These are phyloP conservation scores for Pestalotiopsis sp. DNA, from an alignment of 2,329 filamentous ascomycete species.

Conservation along the genomic window DNA sequence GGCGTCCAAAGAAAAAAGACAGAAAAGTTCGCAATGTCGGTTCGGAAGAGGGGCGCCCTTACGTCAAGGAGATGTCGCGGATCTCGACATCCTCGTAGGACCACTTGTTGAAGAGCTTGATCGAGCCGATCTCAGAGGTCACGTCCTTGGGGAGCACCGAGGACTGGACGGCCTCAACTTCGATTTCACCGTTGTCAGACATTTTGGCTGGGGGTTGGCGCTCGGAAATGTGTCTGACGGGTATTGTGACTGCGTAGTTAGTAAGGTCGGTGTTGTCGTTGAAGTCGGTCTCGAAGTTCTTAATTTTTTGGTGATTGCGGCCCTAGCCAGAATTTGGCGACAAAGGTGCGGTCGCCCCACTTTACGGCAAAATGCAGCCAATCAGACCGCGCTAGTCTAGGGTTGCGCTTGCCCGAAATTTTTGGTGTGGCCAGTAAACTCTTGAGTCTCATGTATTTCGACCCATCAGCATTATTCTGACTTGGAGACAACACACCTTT, in stretches of 20 bases:
- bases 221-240: slow-evolving; percentile 9
- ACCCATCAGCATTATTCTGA: neutral
- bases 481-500: neutral
- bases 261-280: slow-evolving; percentile 5
- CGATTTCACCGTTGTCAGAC: slow-evolving; percentile 82
- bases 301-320: neutral
- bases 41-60: slow-evolving; percentile 50
- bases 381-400: slow-evolving; percentile 1
- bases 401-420: slow-evolving; percentile 3
- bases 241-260: neutral
- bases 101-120: slow-evolving; percentile 77
- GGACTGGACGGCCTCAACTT: slow-evolving; percentile 68
- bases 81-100: slow-evolving; percentile 99
- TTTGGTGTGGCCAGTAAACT: slow-evolving; percentile 2
- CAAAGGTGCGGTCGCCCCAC: neutral
- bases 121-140: slow-evolving; percentile 71
- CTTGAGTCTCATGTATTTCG: neutral
- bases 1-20: neutral
- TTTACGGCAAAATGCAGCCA: neutral
- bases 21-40: neutral
- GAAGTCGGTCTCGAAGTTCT: neutral
- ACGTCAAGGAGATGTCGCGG: slow-evolving; percentile 99
- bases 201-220: slow-evolving; percentile 50
- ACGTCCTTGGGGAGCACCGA: slow-evolving; percentile 80
- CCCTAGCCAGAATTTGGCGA: neutral